These are phyloP conservation scores for Candida vaughaniae DNA, from an alignment of 805 yeast species.

Conservation along the genomic window DNA sequence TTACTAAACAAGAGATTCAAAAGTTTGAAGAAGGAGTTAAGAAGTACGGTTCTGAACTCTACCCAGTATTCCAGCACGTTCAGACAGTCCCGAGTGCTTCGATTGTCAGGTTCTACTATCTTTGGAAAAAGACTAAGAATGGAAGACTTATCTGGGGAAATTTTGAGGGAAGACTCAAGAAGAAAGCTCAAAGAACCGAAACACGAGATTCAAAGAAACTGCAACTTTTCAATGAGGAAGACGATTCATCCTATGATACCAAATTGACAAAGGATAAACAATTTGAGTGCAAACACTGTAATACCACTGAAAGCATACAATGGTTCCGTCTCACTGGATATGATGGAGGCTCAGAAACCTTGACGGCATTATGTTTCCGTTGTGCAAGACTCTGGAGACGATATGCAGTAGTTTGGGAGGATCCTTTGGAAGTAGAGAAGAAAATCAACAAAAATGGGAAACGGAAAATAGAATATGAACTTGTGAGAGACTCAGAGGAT, in stretches of 20 bases:
- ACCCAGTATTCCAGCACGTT: conserved; percentile 71
- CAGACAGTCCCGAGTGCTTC: conserved; percentile 69
- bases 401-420: conserved; percentile 85
- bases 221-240: conserved; percentile 57
- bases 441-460: conserved; percentile 45
- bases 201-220: conserved; percentile 12
- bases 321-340: conserved; percentile 76
- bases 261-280: conserved; percentile 44
- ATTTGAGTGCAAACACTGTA: conserved; percentile 73
- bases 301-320: conserved; percentile 48
- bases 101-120: conserved; percentile 82
- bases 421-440: conserved; percentile 64
- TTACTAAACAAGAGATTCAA: conserved; percentile 59
- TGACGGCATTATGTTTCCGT: conserved; percentile 71
- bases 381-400: conserved; percentile 92
- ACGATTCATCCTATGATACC: conserved; percentile 69
- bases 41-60: conserved; percentile 74
- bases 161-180: conserved; percentile 66
- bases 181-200: conserved; percentile 44
- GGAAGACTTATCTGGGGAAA: conserved; percentile 84
- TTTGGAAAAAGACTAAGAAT: conserved; percentile 84
- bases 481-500: conserved; percentile 57
- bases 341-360: conserved; percentile 19
- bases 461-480: conserved; percentile 64
- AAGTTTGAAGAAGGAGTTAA: conserved; percentile 75